A percentile compares a stretch with the other conserved stretches of the same genome.
phyloP scores from a whole-genome alignment of 345 rosid species.

The Pseudoturritis turrita region DNA sequence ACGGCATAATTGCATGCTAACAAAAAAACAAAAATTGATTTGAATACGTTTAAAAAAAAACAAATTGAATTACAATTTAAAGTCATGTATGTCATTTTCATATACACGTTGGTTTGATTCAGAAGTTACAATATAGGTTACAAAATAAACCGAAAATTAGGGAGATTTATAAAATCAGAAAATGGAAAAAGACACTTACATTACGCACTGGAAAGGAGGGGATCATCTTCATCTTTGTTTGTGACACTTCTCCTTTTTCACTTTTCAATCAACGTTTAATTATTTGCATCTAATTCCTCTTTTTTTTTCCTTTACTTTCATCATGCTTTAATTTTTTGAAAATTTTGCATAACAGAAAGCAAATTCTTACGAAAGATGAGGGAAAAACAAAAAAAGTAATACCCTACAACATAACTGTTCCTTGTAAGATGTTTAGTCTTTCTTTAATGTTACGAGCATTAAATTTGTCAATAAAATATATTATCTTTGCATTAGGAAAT shows the following conservation, averaged over 20 bases:
- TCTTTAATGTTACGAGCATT: not conserved
- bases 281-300: constrained; percentile 6
- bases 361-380: too few relatives aligned
- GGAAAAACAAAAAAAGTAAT: too few relatives aligned
- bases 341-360: too few relatives aligned
- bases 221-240: constrained; percentile 22
- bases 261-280: constrained; percentile 23
- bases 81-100: constrained; percentile 25
- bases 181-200: not conserved
- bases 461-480: not conserved
- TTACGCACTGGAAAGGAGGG: constrained; percentile 20
- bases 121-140: not conserved
- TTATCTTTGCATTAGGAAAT: not conserved
- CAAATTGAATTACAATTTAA: not conserved
- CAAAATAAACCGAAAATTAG: constrained; percentile 21
- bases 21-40: constrained; percentile 8
- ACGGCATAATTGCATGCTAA: not conserved
- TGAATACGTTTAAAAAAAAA: not conserved
- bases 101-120: constrained; percentile 5
- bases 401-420: not conserved
- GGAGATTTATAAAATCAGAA: not conserved
- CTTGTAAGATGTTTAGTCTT: not conserved
- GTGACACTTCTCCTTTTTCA: constrained; percentile 10
- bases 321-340: not conserved
- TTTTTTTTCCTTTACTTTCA: not conserved